Evolutionary conservation across 768 basidiomycete species (phyloP).

Genomic region (Auriscalpium orientale): DNA sequence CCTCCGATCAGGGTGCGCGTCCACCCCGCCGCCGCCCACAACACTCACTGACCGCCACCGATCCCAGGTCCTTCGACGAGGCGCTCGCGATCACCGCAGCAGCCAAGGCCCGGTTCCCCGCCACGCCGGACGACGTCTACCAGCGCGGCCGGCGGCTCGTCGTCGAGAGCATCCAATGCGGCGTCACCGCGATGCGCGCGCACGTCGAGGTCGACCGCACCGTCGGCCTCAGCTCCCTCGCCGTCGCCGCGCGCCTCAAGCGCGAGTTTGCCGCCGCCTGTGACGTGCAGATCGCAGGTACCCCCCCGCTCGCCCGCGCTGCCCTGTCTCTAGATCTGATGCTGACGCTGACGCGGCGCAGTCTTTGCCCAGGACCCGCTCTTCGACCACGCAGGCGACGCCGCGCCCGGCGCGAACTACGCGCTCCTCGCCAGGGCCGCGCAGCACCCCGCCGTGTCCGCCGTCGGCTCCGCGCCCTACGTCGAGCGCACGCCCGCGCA

Average conservation of each 20-base stretch:
- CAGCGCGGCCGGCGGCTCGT: conserved; percentile 46
- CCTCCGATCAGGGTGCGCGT: conserved; percentile 36
- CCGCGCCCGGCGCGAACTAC: conserved; percentile 37
- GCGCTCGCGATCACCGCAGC: conserved; percentile 44
- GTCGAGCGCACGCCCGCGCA: conserved; percentile 44
- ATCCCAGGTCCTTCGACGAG: conserved; percentile 44
- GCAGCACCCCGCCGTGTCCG: conserved; percentile 33
- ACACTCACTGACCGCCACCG: neutral
- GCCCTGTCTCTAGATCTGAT: neutral
- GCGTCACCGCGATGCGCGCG: conserved; percentile 62
- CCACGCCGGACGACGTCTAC: conserved; percentile 38
- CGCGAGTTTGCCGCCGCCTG: conserved; percentile 38
- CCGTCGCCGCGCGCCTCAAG: conserved; percentile 41
- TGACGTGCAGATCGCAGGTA: conserved; percentile 53
- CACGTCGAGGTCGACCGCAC: conserved; percentile 57
- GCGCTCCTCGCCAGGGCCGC: conserved; percentile 37
- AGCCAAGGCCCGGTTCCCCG: conserved; percentile 44
- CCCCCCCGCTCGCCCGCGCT: conserved; percentile 2
- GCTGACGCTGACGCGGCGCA: conserved; percentile 15
- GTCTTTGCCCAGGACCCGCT: conserved; percentile 59
- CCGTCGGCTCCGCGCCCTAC: conserved; percentile 59
- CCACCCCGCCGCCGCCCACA: neutral
- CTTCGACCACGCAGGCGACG: conserved; percentile 30
- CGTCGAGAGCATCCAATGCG: conserved; percentile 47
- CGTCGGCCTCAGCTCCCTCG: conserved; percentile 47